Percentiles rank a stretch among this genome's conserved stretches.
These are phyloP conservation scores for Aegilops longissima DNA, from an alignment of 176 grass and related monocot species.

Conservation along the genomic window DNA sequence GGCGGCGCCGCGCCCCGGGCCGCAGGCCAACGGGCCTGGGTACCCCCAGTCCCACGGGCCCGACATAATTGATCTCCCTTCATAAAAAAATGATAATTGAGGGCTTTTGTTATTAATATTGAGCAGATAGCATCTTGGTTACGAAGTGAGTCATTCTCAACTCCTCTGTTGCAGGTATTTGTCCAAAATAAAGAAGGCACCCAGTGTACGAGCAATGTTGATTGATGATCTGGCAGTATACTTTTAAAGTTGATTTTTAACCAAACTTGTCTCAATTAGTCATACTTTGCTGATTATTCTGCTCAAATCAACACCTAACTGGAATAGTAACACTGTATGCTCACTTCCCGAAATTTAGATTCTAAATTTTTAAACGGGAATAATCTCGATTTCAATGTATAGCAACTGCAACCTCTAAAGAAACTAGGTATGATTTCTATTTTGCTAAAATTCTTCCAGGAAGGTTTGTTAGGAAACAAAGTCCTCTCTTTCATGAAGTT, in stretches of 20 bases:
- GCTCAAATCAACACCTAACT: constrained; percentile 3
- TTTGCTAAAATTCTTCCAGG: constrained; percentile 58
- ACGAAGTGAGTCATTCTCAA: too few relatives aligned
- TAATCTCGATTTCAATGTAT: constrained; percentile 65
- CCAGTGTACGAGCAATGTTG: constrained; percentile 45
- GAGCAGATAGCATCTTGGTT: too few relatives aligned
- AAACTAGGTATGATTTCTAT: constrained; percentile 25
- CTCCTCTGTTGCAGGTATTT: too few relatives aligned
- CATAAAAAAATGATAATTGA: too few relatives aligned
- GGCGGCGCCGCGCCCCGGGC: too few relatives aligned
- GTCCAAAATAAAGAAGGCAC: too few relatives aligned
- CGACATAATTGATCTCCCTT: too few relatives aligned
- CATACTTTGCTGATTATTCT: constrained; percentile 7
- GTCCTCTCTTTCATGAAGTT: not conserved
- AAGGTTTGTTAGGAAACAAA: constrained; percentile 49
- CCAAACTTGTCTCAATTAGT: not conserved
- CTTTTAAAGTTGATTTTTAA: not conserved
- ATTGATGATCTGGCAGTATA: constrained; percentile 85
- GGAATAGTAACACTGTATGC: not conserved
- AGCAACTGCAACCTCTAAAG: constrained; percentile 49
- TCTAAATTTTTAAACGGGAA: constrained; percentile 68
- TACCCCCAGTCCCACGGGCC: too few relatives aligned
- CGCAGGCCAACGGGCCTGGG: too few relatives aligned
- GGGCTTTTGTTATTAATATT: too few relatives aligned
- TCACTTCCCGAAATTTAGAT: not conserved